Base-by-base conservation (phyloP, 1,284 basidiomycete species). In the Pyrrhoderma lamaoense region DNA sequence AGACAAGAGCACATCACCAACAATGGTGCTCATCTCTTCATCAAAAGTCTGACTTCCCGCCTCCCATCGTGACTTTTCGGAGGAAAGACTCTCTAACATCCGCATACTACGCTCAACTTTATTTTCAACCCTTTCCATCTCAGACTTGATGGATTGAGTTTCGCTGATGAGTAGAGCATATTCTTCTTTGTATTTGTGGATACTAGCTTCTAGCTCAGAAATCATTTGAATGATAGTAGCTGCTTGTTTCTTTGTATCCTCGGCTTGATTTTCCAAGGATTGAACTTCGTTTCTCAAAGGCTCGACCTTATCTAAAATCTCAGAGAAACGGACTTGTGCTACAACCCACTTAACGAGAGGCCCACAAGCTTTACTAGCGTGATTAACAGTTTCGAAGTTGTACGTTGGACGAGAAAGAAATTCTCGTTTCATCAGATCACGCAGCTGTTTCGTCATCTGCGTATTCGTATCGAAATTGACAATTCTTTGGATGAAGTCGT, bases 321-420 rank as follows among this genome's bases (percentile, higher is more conserved):
- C 93, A 4, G 96, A 98, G 75, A 93, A 99, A 38, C 83, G 82
- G 42, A 99, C 93, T 69, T 99, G 97, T 1, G 96, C 96, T 52
- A 99, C 82, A 7, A 87, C 94, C 96, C 96, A 98, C 66, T 97
- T 96, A 57, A 96, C 95, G 36, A 99, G 80, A 18, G 96, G 97
- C 42, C 96, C 96, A 65, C 96, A 99, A 22, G 97, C 97, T 71
- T 87, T 92, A 70, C 90, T 94, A 21, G 96, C 96, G 53, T 89
- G 87, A 63, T 99, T 87, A 49, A 99, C 94, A 7, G 78, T 89
- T 65, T 98, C 96, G 64, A 93, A 99, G 67, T 94, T 98, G 76
- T 86, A 99, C 2, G 85, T 84, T 0, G 94, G 88, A 36, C 90
- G 83, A 61, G 84, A 87, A 59, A 99, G 75, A 75, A 92, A 99